phyloP scores from a whole-genome alignment of 176 grass and related monocot genomes.

The Miscanthus lutarioriparius region DNA sequence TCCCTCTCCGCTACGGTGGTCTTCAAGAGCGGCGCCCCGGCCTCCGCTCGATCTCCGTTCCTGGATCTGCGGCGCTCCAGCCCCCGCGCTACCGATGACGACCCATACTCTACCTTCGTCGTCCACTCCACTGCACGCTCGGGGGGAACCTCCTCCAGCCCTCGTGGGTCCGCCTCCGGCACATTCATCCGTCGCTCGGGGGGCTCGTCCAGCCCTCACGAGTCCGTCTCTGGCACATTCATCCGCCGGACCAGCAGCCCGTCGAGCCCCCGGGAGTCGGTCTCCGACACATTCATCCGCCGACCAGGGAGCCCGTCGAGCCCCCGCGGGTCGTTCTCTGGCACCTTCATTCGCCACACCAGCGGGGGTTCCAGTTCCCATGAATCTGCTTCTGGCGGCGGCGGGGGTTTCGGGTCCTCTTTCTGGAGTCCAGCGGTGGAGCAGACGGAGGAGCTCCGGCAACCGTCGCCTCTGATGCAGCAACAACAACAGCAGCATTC shows the following conservation, averaged over 20 bases:
- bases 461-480: slow-evolving; percentile 49
- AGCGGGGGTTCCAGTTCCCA: slow-evolving; percentile 41
- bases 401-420: slow-evolving; percentile 75
- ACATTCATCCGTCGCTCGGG: slow-evolving; percentile 44
- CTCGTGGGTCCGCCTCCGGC: slow-evolving; percentile 49
- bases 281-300: slow-evolving; percentile 49
- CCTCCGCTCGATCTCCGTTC: slow-evolving; percentile 60
- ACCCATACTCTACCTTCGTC: slow-evolving; percentile 72
- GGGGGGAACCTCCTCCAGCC: slow-evolving; percentile 33
- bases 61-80: slow-evolving; percentile 71
- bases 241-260: slow-evolving; percentile 26
- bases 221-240: slow-evolving; percentile 62
- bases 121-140: slow-evolving; percentile 46
- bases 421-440: slow-evolving; percentile 59
- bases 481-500: slow-evolving; percentile 56
- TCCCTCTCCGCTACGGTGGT: slow-evolving; percentile 61
- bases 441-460: slow-evolving; percentile 39
- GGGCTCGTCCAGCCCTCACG: slow-evolving; percentile 32
- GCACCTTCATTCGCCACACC: slow-evolving; percentile 51
- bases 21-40: slow-evolving; percentile 55
- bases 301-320: slow-evolving; percentile 26
- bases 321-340: slow-evolving; percentile 47
- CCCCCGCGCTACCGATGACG: slow-evolving; percentile 43
- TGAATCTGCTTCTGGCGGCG: slow-evolving; percentile 33
- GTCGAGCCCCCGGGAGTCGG: slow-evolving; percentile 41